These are phyloP conservation scores for Pseudoneurospora amorphoporcata DNA, from an alignment of 495 filamentous ascomycete species.

Conservation along the genomic window DNA sequence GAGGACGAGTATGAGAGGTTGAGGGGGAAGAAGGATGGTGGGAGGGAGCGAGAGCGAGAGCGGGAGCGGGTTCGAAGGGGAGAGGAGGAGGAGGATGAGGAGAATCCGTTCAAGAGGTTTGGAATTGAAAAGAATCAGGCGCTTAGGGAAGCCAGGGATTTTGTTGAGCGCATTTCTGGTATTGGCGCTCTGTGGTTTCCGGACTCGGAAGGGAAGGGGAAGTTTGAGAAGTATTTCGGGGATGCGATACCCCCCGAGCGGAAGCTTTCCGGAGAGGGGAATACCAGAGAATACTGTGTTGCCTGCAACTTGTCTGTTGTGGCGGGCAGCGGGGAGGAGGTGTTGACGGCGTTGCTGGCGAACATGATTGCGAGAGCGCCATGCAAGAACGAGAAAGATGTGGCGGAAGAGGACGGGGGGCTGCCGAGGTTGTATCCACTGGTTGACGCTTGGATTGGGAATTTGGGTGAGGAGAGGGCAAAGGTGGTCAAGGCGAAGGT, in stretches of 20 bases:
- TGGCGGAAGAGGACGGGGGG: conserved; percentile 7
- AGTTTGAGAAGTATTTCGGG: conserved; percentile 20
- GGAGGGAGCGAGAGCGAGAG: not conserved
- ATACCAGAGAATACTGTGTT: conserved; percentile 18
- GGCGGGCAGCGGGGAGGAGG: conserved; percentile 24
- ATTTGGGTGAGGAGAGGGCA: not conserved
- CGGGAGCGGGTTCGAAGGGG: not conserved
- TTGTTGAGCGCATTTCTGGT: conserved; percentile 21
- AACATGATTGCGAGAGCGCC: conserved; percentile 22
- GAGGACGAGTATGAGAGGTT: not conserved
- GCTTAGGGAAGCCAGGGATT: conserved; percentile 10
- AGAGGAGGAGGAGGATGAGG: not conserved
- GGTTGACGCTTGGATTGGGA: conserved; percentile 33
- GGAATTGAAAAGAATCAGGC: not conserved
- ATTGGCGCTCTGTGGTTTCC: conserved; percentile 19
- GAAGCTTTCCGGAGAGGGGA: conserved; percentile 2
- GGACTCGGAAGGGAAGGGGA: conserved; percentile 13
- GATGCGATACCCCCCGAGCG: conserved; percentile 8
- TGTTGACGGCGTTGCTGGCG: conserved; percentile 27
- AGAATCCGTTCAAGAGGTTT: conserved; percentile 12
- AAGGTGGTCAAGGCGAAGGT: not conserved
- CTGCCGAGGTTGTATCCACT: conserved; percentile 22
- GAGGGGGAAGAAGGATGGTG: not conserved
- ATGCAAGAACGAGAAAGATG: not conserved
- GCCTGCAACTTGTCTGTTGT: conserved; percentile 37